Base-by-base conservation (phyloP, 352 stramenopile species). In the Globisporangium carolinianum region DNA sequence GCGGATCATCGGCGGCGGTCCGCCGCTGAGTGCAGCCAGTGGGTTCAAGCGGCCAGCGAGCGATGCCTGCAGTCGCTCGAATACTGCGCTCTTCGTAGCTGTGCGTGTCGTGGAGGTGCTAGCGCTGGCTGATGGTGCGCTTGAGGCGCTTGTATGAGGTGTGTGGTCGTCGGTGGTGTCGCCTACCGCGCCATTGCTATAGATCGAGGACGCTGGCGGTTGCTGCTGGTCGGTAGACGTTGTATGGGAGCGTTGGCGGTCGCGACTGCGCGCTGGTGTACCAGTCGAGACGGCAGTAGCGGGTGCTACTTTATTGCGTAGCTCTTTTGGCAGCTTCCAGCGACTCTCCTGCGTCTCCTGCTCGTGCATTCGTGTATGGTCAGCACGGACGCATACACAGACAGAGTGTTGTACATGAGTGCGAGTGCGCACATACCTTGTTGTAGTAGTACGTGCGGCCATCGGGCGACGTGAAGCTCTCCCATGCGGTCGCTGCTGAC, bases 361-460 rank as follows among this genome's bases (percentile, higher is more conserved):
- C 10, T 36, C 15, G 15, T n/a, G 7, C 39, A 43, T 10, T 18
- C 6, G 1, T 48, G 45, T 49, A 49, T 15, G 11, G 45, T 24
- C 45, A 49, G 45, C 11, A 43, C 39, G 11, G 39, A 1, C 3
- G 39, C 39, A 43, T 43, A 12, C n/a, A n/a, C n/a, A n/a, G n/a
- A n/a, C n/a, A n/a, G n/a, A n/a, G n/a, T n/a, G n/a, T n/a, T n/a
- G n/a, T n/a, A n/a, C n/a, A n/a, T n/a, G 11, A 4, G n/a, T 37
- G 3, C 39, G 53, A 32, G 5, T 39, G 17, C 53, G 41, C 7
- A 50, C 51, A 17, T 42, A 72, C 64, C 45, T 73, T 61, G 45
- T 89, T 89, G 62, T 86, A 87, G 57, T 80, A 89, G 59, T 89
- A 87, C 10, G 62, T 52, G 24, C 76, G 72, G 3, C 79, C 79